Percentiles rank a stretch among this genome's conserved stretches.
Evolutionary conservation across 2,329 filamentous ascomycete species (phyloP).

Genomic region (Alternaria arbusti): DNA sequence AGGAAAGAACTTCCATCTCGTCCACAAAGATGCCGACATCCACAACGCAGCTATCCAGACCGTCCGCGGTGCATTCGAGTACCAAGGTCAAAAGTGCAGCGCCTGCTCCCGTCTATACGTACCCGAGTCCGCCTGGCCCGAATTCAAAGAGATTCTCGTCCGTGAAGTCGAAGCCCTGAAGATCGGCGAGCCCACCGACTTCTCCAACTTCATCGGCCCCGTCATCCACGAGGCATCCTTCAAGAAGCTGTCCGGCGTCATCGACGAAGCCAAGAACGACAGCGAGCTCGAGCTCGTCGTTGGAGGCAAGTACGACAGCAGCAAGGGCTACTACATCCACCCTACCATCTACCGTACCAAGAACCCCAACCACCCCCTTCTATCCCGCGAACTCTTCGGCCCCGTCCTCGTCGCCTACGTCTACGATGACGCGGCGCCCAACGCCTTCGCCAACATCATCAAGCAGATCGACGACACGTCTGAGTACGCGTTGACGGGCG

Average conservation of each 20-base stretch:
- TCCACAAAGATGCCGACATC: slow-evolving; percentile 79
- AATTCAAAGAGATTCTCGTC: slow-evolving; percentile 71
- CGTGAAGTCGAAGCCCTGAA: slow-evolving; percentile 73
- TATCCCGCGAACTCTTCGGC: slow-evolving; percentile 82
- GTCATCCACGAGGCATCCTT: slow-evolving; percentile 85
- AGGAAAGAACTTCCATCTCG: slow-evolving; percentile 90
- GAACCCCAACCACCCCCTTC: slow-evolving; percentile 75
- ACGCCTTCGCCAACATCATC: slow-evolving; percentile 66
- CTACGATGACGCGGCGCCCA: slow-evolving; percentile 71
- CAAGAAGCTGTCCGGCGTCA: slow-evolving; percentile 77
- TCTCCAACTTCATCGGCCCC: slow-evolving; percentile 82
- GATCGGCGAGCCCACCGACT: slow-evolving; percentile 72
- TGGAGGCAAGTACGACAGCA: slow-evolving; percentile 78
- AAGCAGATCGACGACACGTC: slow-evolving; percentile 72
- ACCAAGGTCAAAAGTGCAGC: slow-evolving; percentile 90
- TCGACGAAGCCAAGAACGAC: slow-evolving; percentile 81
- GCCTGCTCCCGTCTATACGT: slow-evolving; percentile 83
- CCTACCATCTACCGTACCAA: slow-evolving; percentile 81
- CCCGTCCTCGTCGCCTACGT: slow-evolving; percentile 77
- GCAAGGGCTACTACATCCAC: slow-evolving; percentile 81
- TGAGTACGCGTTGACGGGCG: slow-evolving; percentile 79
- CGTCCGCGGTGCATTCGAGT: slow-evolving; percentile 87
- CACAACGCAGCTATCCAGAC: slow-evolving; percentile 82
- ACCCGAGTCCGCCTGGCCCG: slow-evolving; percentile 74
- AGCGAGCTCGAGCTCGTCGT: slow-evolving; percentile 72